phyloP scores from a whole-genome alignment of 1,284 basidiomycete species.

The Malassezia pachydermatis region DNA sequence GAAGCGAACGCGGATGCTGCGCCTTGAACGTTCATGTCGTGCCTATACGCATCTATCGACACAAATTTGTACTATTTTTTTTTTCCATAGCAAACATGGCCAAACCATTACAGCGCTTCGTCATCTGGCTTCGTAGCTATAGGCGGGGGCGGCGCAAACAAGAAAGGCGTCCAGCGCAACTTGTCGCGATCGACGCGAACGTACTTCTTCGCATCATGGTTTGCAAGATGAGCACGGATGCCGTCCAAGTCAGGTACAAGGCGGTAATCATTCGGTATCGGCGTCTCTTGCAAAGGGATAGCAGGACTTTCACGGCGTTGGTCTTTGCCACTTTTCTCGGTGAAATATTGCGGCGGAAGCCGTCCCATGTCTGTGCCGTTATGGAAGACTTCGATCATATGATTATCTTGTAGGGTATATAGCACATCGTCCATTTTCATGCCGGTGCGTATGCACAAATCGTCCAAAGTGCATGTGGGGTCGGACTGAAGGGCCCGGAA shows the following conservation, averaged over 20 bases:
- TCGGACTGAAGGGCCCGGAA: slow-evolving; percentile 67
- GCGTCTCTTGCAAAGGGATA: slow-evolving; percentile 7
- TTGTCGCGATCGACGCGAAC: slow-evolving; percentile 69
- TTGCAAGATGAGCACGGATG: slow-evolving; percentile 60
- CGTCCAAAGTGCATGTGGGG: slow-evolving; percentile 62
- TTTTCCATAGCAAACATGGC: no score
- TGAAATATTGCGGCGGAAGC: slow-evolving; percentile 9
- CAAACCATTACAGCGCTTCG: no score
- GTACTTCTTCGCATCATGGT: slow-evolving; percentile 71
- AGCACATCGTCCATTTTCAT: slow-evolving; percentile 86
- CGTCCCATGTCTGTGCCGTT: slow-evolving; percentile 7
- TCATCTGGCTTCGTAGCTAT: no score
- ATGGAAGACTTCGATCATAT: slow-evolving; percentile 58
- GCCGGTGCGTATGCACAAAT: slow-evolving; percentile 73
- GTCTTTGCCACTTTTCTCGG: background rate
- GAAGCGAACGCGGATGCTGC: background rate
- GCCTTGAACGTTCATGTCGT: background rate
- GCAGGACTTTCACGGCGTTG: background rate
- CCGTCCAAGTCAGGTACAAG: slow-evolving; percentile 65
- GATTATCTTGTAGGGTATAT: slow-evolving; percentile 63
- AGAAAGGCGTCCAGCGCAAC: slow-evolving; percentile 64
- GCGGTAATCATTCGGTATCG: slow-evolving; percentile 64
- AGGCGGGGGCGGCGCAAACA: no score
- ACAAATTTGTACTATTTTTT: no score
- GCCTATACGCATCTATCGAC: no score